Conservation (phyloP, 1,139 yeast genomes). For the Taphrina betulina region DNA sequence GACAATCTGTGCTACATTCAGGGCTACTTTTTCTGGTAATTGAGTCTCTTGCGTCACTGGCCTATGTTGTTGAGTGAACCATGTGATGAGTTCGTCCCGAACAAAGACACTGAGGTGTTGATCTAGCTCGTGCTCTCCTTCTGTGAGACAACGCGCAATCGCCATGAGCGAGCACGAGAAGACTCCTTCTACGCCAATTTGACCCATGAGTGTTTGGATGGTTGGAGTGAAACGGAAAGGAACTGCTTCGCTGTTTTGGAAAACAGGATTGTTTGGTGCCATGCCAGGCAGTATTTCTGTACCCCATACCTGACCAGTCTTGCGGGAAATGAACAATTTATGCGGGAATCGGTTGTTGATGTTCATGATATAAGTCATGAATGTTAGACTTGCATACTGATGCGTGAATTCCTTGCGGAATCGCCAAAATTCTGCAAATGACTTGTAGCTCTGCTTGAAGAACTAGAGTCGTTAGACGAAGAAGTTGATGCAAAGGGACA, state of each 20-base stretch:
- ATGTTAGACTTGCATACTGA: slow-evolving; percentile 92
- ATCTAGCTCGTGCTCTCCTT: slow-evolving; percentile 60
- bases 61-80: slow-evolving; percentile 80
- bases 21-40: slow-evolving; percentile 79
- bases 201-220: slow-evolving; percentile 89
- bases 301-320: slow-evolving; percentile 88
- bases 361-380: slow-evolving; percentile 92
- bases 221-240: slow-evolving; percentile 97
- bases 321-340: slow-evolving; percentile 77
- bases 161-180: slow-evolving; percentile 80
- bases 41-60: slow-evolving; percentile 73
- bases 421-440: slow-evolving; percentile 93
- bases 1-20: slow-evolving; percentile 81
- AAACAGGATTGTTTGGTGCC: slow-evolving; percentile 65
- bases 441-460: slow-evolving; percentile 62
- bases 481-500: neutral
- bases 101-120: slow-evolving; percentile 72
- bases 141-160: slow-evolving; percentile 83
- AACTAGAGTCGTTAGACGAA: slow-evolving; percentile 41
- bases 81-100: slow-evolving; percentile 82
- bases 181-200: slow-evolving; percentile 85
- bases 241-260: slow-evolving; percentile 90
- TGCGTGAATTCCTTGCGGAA: slow-evolving; percentile 94
- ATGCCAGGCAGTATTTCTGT: slow-evolving; percentile 89
- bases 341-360: slow-evolving; percentile 92